A percentile compares a stretch with the other conserved stretches of the same genome.
phyloP scores from a whole-genome alignment of 164 flowering plant genomes.

The Nymphaea colorata region DNA sequence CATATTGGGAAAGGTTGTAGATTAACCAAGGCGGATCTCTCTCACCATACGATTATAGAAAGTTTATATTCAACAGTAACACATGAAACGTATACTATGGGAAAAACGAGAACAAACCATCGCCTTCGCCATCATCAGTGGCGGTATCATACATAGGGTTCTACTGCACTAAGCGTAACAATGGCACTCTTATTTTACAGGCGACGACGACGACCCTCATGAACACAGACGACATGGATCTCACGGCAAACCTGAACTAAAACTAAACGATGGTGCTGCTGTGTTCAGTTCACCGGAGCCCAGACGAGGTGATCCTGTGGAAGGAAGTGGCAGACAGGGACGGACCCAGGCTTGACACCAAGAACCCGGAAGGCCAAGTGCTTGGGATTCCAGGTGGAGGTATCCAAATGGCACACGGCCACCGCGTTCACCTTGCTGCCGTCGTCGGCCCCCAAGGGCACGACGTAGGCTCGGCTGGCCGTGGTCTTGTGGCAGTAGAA shows the following conservation, averaged over 20 bases:
- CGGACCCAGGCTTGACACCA: constrained; percentile 24
- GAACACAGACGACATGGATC: background rate
- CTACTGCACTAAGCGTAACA: background rate
- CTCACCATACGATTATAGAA: background rate
- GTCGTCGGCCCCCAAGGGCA: constrained; percentile 17
- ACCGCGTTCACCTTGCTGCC: constrained; percentile 16
- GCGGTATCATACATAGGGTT: background rate
- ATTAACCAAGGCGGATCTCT: too few relatives aligned
- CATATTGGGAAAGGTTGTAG: too few relatives aligned
- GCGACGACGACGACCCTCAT: background rate
- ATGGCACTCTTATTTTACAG: background rate
- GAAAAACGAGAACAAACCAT: background rate
- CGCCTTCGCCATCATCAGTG: background rate
- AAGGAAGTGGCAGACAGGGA: constrained; percentile 28
- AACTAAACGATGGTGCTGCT: background rate
- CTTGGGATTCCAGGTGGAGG: constrained; percentile 22
- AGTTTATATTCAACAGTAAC: background rate
- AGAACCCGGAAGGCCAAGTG: constrained; percentile 24
- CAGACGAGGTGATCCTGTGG: constrained; percentile 22
- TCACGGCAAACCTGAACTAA: background rate
- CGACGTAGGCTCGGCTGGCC: constrained; percentile 11
- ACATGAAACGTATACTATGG: background rate
- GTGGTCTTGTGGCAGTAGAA: constrained; percentile 17
- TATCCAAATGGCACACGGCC: constrained; percentile 20
- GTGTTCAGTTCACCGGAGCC: constrained; percentile 1